A percentile compares a stretch with the other conserved stretches of the same genome.
Conservation (phyloP, 2,329 filamentous ascomycete genomes). For the Dothidotthia symphoricarpi region DNA sequence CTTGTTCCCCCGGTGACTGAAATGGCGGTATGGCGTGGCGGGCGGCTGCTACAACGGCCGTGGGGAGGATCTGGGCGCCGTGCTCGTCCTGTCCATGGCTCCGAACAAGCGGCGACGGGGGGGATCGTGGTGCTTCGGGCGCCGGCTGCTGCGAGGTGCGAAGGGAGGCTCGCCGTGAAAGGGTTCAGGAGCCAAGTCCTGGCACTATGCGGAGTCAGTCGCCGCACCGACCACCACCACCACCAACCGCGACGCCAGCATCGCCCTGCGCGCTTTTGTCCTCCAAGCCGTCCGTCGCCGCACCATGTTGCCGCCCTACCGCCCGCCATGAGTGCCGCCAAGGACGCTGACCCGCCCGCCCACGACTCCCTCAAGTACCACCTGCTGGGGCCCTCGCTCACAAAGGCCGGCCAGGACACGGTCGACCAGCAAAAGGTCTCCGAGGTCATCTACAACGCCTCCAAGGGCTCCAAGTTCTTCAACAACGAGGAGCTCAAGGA, state of each 20-base stretch:
- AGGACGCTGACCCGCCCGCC: slow-evolving; percentile 27
- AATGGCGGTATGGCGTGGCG: slow-evolving; percentile 8
- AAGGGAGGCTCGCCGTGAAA: too few relatives aligned
- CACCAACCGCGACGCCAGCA: slow-evolving; percentile 4
- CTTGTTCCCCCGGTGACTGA: too few relatives aligned
- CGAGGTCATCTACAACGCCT: slow-evolving; percentile 95
- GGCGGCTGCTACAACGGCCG: slow-evolving; percentile 13
- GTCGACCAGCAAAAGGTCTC: slow-evolving; percentile 96
- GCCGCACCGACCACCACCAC: slow-evolving; percentile 7
- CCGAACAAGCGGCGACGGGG: neutral
- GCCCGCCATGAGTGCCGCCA: slow-evolving; percentile 17
- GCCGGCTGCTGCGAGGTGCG: too few relatives aligned
- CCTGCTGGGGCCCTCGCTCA: slow-evolving; percentile 83
- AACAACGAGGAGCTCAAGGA: slow-evolving; percentile 84
- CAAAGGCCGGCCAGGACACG: slow-evolving; percentile 87
- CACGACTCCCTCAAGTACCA: slow-evolving; percentile 81
- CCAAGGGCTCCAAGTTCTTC: slow-evolving; percentile 95
- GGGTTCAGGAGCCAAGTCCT: too few relatives aligned
- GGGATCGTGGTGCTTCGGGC: too few relatives aligned
- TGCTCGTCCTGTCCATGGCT: neutral
- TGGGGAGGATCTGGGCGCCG: slow-evolving; percentile 3
- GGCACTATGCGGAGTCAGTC: too few relatives aligned
- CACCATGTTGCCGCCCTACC: slow-evolving; percentile 16
- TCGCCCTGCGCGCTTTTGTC: too few relatives aligned
- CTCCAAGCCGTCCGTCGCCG: too few relatives aligned